Conservation (phyloP, 768 basidiomycete genomes). For the Rhodosporidiobolus sp. region DNA sequence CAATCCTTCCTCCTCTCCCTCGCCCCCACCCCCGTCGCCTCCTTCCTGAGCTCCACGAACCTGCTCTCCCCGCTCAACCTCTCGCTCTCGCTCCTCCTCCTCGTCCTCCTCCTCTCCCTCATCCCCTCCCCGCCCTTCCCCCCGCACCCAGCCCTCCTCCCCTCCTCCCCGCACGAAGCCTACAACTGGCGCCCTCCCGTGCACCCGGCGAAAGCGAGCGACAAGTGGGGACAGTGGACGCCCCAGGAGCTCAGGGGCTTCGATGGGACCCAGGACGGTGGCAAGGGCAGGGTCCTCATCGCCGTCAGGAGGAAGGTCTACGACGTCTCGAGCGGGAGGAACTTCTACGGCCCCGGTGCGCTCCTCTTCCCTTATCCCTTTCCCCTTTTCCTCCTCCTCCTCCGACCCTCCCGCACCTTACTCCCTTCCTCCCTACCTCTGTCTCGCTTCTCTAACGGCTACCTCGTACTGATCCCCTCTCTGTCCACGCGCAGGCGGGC, state of each 20-base stretch:
- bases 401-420: background rate
- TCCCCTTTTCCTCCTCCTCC: background rate
- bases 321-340: conserved; percentile 82
- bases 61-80: conserved; percentile 13
- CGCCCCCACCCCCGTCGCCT: background rate
- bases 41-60: background rate
- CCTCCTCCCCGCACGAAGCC: conserved; percentile 46
- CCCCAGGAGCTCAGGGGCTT: conserved; percentile 57
- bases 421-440: background rate
- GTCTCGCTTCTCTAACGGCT: too few relatives aligned
- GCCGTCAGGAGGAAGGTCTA: conserved; percentile 86
- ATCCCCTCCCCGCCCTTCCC: conserved; percentile 15
- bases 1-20: background rate
- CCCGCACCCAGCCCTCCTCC: conserved; percentile 12
- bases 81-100: conserved; percentile 1
- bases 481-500: conserved; percentile 64
- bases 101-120: background rate
- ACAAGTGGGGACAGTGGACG: conserved; percentile 74
- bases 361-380: background rate
- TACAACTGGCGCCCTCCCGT: conserved; percentile 90
- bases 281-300: conserved; percentile 69
- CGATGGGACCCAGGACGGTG: conserved; percentile 53
- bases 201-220: conserved; percentile 64
- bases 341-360: conserved; percentile 93
- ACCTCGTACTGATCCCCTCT: background rate